A percentile compares a stretch with the other conserved stretches of the same genome.
phyloP scores from a whole-genome alignment of 495 filamentous ascomycete genomes.

The Rusavskia elegans region DNA sequence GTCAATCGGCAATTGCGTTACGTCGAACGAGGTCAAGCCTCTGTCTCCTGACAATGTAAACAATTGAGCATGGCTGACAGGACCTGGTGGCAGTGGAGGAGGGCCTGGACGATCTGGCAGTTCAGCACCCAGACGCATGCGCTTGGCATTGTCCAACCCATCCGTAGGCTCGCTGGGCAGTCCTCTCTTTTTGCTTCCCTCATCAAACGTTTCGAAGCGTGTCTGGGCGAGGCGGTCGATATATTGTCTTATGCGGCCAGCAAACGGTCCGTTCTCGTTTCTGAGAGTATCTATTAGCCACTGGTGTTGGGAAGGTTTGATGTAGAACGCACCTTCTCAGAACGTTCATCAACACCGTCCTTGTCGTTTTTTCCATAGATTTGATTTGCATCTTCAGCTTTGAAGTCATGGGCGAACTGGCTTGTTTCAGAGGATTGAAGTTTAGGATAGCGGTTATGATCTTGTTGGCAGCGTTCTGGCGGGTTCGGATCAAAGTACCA shows the following conservation, averaged over 20 bases:
- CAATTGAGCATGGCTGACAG: slow-evolving; percentile 58
- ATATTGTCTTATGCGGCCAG: slow-evolving; percentile 62
- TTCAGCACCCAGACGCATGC: slow-evolving; percentile 47
- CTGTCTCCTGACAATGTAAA: slow-evolving; percentile 69
- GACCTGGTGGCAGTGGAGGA: slow-evolving; percentile 54
- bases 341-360: slow-evolving; percentile 65
- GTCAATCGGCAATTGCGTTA: slow-evolving; percentile 54
- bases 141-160: slow-evolving; percentile 52
- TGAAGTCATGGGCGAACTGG: slow-evolving; percentile 58
- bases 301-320: not conserved
- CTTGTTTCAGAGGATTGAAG: slow-evolving; percentile 77
- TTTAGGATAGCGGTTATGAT: slow-evolving; percentile 72
- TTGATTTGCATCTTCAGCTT: slow-evolving; percentile 66
- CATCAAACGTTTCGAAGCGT: slow-evolving; percentile 59
- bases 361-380: slow-evolving; percentile 86
- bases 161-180: slow-evolving; percentile 49
- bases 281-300: slow-evolving; percentile 22
- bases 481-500: slow-evolving; percentile 59
- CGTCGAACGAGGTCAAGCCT: slow-evolving; percentile 64
- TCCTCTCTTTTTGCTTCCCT: slow-evolving; percentile 58
- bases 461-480: slow-evolving; percentile 65
- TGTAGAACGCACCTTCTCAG: slow-evolving; percentile 45
- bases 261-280: slow-evolving; percentile 51
- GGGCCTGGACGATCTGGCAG: slow-evolving; percentile 35
- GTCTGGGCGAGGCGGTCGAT: slow-evolving; percentile 62